Evolutionary conservation across 495 filamentous ascomycete species (phyloP).

Genomic region (Aspergillus olivimuriae): DNA sequence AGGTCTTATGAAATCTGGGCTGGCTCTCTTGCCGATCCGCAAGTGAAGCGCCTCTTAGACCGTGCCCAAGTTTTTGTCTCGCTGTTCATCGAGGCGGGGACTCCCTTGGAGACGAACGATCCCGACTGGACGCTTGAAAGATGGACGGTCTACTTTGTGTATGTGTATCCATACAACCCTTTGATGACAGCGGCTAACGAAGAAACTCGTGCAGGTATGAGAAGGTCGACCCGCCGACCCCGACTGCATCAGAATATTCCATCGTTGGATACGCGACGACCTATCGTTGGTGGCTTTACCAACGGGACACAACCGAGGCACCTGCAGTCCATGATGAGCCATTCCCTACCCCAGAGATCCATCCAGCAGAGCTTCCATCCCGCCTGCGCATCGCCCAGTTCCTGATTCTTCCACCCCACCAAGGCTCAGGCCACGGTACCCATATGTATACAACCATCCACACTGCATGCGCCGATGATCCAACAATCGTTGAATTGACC

Average conservation of each 20-base stretch:
- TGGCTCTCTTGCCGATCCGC: conserved; percentile 48
- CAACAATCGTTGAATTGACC: conserved; percentile 71
- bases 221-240: conserved; percentile 45
- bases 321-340: conserved; percentile 31
- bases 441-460: conserved; percentile 77
- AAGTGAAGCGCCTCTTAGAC: conserved; percentile 58
- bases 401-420: conserved; percentile 83
- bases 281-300: conserved; percentile 63
- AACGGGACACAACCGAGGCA: conserved; percentile 22
- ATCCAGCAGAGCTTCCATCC: conserved; percentile 49
- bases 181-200: no score
- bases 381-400: conserved; percentile 90
- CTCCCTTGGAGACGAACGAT: conserved; percentile 63
- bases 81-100: conserved; percentile 88
- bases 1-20: conserved; percentile 57
- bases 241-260: conserved; percentile 52
- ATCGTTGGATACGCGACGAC: conserved; percentile 84
- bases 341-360: conserved; percentile 36
- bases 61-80: conserved; percentile 79
- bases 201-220: conserved; percentile 51
- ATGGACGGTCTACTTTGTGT: conserved; percentile 85
- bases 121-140: conserved; percentile 64
- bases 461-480: conserved; percentile 51
- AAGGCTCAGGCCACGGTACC: conserved; percentile 69
- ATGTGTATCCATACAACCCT: no score